A percentile compares a stretch with the other conserved stretches of the same genome.
Evolutionary conservation across 805 yeast species (phyloP).

Genomic region (Lipomyces mesembrius): DNA sequence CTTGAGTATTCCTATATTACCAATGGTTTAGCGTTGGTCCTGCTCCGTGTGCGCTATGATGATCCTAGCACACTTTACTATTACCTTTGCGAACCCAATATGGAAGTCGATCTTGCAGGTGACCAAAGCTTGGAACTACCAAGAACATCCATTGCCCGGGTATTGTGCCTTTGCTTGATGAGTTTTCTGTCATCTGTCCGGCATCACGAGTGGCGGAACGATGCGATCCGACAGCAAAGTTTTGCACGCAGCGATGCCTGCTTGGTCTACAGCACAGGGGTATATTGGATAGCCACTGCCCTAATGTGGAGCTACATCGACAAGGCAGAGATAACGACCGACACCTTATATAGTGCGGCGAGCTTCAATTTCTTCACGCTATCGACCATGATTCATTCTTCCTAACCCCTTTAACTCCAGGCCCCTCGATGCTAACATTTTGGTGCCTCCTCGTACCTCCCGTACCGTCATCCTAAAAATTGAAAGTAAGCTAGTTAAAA

Average conservation of each 20-base stretch:
- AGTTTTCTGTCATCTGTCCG: background rate
- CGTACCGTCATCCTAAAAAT: too few species aligned
- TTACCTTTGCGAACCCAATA: conserved; percentile 7
- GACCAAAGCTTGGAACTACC: background rate
- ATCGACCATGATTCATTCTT: too few species aligned
- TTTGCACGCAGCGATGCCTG: conserved; percentile 11
- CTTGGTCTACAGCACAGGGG: conserved; percentile 1
- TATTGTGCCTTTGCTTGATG: conserved; percentile 8
- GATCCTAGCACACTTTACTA: conserved; percentile 8
- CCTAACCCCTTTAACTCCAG: too few species aligned
- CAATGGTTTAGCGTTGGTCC: background rate
- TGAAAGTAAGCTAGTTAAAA: too few species aligned
- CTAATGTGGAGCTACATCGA: conserved; percentile 9
- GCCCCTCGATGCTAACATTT: too few species aligned
- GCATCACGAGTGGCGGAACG: background rate
- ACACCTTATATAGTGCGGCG: too few species aligned
- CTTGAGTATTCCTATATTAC: conserved; percentile 6
- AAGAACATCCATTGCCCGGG: background rate
- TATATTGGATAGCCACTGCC: background rate
- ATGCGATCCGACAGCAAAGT: background rate
- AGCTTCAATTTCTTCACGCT: too few species aligned
- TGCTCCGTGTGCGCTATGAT: background rate
- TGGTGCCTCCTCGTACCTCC: too few species aligned
- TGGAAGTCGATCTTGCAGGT: background rate
- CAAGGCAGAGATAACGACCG: background rate